Evolutionary conservation across 2,329 filamentous ascomycete genomes (phyloP), one percentile per base, ranked within the genome.

Genomic region (Dactylellina haptotyla): DNA sequence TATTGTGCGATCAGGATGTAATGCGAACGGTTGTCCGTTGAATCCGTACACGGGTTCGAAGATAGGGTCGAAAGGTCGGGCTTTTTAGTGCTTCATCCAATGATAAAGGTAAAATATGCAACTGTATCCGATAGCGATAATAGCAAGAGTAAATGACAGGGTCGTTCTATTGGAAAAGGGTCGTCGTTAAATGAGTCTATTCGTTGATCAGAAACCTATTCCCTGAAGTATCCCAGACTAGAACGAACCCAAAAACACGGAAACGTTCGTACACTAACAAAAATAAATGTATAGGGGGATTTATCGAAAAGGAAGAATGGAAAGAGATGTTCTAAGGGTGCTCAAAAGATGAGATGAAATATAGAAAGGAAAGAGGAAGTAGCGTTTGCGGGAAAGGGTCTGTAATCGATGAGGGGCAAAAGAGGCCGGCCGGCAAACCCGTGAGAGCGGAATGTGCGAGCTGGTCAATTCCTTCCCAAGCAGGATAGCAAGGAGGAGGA

Each of bases 401-500:
- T 25, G 34, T 43, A 39, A 26, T 57, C 43, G 61, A 51, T 61
- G 69, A 73, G 69, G 69, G 69, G 69, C 69, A 66, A 66, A 46
- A 57, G 48, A 63, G 39, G 65, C 58, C 48, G 30, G 59, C 59
- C 59, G 66, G 51, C 58, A 64, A 59, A 72, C 66, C 66, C 58
- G 69, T 66, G 61, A 73, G 61, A 66, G 66, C 54, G 69, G 69
- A 73, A 61, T 66, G 69, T 61, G 54, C 61, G 39, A 72, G 67
- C 37, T 54, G 51, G 53, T 53, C 45, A 32, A 41, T 26, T n/a
- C 50, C 10, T 37, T 56, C 43, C 69, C 32, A 66, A 66, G 53
- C 54, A 61, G 46, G 56, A 54, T 18, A 43, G 14, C 37, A 34
- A 45, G 56, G 64, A 28, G 51, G 43, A 18, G 39, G 9, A 12